phyloP scores from a whole-genome alignment of 1,139 yeast genomes.

The Lodderomyces pseudojiufengensis region DNA sequence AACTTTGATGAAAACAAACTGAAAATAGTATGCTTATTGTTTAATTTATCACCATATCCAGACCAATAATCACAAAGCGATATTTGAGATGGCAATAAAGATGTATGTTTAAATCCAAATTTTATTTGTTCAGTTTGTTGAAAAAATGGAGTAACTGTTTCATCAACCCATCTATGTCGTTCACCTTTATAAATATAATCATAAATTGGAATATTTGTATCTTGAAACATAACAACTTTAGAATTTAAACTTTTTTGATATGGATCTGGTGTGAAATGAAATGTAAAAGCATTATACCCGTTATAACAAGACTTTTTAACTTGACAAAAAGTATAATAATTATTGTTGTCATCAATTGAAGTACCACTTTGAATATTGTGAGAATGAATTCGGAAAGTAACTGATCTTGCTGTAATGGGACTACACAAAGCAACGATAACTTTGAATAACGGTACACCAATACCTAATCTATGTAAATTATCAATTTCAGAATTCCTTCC shows the following conservation, averaged over 20 bases:
- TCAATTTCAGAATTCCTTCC: constrained; percentile 4
- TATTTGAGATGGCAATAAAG: constrained; percentile 6
- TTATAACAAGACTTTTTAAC: constrained; percentile 6
- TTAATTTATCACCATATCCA: constrained; percentile 11
- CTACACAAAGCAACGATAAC: constrained; percentile 4
- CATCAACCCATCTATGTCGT: constrained; percentile 13
- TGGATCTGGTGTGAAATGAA: constrained; percentile 11
- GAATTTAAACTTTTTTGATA: constrained; percentile 6
- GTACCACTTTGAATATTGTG: constrained; percentile 4
- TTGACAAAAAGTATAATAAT: constrained; percentile 10
- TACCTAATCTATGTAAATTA: constrained; percentile 9
- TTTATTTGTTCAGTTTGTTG: constrained; percentile 7
- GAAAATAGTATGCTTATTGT: constrained; percentile 9
- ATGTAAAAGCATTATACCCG: constrained; percentile 9
- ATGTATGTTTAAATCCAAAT: constrained; percentile 12
- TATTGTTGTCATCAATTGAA: constrained; percentile 11
- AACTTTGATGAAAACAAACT: too few relatives aligned
- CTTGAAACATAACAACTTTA: constrained; percentile 11
- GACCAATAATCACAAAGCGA: constrained; percentile 15
- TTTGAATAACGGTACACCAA: constrained; percentile 12
- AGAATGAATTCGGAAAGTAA: constrained; percentile 8
- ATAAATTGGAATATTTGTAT: constrained; percentile 11
- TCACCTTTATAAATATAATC: constrained; percentile 13
- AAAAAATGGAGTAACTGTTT: constrained; percentile 6
- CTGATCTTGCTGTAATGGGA: constrained; percentile 5